A percentile compares a stretch with the other conserved stretches of the same genome.
phyloP scores from a whole-genome alignment of 2,329 filamentous ascomycete genomes.

The Elsinoe ampelina region DNA sequence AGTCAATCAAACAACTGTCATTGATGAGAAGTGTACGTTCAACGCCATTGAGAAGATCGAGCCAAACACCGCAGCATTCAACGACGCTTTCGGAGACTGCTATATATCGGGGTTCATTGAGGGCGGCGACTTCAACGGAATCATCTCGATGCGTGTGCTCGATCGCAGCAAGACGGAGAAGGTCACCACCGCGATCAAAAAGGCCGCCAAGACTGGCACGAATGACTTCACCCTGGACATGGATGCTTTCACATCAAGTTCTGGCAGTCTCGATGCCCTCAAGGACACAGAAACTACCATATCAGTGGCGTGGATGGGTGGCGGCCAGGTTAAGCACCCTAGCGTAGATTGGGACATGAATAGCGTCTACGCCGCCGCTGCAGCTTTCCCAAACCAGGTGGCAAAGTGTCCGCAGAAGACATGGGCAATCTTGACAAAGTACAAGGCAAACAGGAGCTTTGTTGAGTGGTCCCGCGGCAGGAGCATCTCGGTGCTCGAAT shows the following conservation, averaged over 20 bases:
- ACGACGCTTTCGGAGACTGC: slow-evolving; percentile 10
- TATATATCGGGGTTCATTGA: slow-evolving; percentile 14
- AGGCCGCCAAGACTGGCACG: background rate
- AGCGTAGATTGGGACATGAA: background rate
- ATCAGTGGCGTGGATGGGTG: background rate
- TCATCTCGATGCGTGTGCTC: slow-evolving; percentile 8
- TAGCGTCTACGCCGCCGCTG: background rate
- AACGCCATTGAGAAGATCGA: background rate
- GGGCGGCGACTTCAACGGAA: slow-evolving; percentile 12
- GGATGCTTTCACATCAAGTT: background rate
- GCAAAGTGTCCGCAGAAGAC: background rate
- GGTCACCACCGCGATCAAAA: background rate
- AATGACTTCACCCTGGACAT: background rate
- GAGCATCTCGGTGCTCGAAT: background rate
- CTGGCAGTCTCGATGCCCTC: background rate
- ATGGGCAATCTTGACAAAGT: background rate
- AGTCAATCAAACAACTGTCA: background rate
- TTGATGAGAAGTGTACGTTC: background rate
- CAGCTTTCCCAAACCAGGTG: background rate
- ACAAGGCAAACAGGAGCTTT: background rate
- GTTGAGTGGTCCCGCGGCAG: background rate
- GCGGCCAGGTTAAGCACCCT: background rate
- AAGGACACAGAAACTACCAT: slow-evolving; percentile 2
- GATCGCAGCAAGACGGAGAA: background rate
- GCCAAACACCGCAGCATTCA: background rate